phyloP scores from a whole-genome alignment of 2,329 filamentous ascomycete species.

The Aspergillus vadensis region DNA sequence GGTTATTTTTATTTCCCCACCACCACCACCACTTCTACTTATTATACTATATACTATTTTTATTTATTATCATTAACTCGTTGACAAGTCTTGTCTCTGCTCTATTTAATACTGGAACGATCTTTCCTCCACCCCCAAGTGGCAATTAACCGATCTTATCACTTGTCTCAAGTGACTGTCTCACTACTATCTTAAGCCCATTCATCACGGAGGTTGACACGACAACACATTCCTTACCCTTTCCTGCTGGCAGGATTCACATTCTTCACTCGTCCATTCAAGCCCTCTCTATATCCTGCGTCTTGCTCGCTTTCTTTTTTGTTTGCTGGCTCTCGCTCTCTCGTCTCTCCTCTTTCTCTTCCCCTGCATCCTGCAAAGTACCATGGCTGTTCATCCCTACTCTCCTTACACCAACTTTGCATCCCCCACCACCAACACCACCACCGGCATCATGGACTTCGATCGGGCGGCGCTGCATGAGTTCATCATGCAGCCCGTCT shows the following conservation, averaged over 20 bases:
- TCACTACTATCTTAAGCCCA: conserved; percentile 13
- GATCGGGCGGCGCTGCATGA: conserved; percentile 51
- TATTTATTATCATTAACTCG: too few relatives aligned
- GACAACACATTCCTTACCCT: conserved; percentile 20
- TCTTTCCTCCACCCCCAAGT: conserved; percentile 5
- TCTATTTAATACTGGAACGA: conserved; percentile 2
- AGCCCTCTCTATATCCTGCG: not conserved
- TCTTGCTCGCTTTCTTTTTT: not conserved
- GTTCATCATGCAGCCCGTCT: conserved; percentile 51
- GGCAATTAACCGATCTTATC: not conserved
- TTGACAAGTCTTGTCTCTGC: conserved; percentile 13
- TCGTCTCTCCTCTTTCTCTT: conserved; percentile 6
- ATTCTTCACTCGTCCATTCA: conserved; percentile 16
- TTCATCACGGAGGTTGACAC: conserved; percentile 18
- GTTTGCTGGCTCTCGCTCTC: not conserved
- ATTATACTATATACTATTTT: not conserved
- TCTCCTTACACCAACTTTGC: conserved; percentile 4
- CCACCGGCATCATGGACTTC: conserved; percentile 23
- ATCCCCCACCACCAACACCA: conserved; percentile 9
- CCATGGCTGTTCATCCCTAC: conserved; percentile 3
- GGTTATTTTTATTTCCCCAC: not conserved
- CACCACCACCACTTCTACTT: not conserved
- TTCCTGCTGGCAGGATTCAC: conserved; percentile 36
- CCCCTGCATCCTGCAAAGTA: conserved; percentile 3
- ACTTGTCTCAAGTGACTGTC: conserved; percentile 15